Conservation (phyloP, 768 basidiomycete genomes). For the Macrolepiota albuminosa region DNA sequence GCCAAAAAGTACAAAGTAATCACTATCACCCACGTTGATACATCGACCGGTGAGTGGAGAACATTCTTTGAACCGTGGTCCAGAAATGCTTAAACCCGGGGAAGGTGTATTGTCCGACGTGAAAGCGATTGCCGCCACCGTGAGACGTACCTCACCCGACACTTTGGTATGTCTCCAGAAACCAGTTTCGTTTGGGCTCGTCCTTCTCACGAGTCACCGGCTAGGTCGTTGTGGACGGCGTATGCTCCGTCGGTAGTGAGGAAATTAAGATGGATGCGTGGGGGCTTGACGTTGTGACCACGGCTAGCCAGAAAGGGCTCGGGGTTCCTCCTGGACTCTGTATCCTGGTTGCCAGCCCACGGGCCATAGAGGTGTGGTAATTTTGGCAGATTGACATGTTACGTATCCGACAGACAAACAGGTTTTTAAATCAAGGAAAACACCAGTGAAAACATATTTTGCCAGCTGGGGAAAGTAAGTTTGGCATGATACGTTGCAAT, state of each 20-base stretch:
- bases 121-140: constrained; percentile 59
- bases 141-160: constrained; percentile 69
- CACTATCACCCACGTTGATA: constrained; percentile 90
- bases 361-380: constrained; percentile 53
- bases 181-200: background rate
- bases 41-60: constrained; percentile 54
- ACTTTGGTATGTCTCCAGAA: constrained; percentile 49
- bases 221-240: constrained; percentile 75
- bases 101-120: constrained; percentile 75
- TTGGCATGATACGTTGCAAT: constrained; percentile 4
- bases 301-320: constrained; percentile 84
- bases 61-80: background rate
- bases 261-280: constrained; percentile 87
- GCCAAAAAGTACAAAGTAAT: constrained; percentile 73
- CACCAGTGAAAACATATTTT: constrained; percentile 68
- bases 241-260: constrained; percentile 90
- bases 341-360: constrained; percentile 68
- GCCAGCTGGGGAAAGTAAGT: constrained; percentile 76
- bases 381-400: background rate
- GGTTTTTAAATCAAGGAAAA: constrained; percentile 53
- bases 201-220: background rate
- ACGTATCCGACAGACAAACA: constrained; percentile 17
- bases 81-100: background rate
- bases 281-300: constrained; percentile 78
- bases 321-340: constrained; percentile 84